Evolutionary conservation across 805 yeast genomes (phyloP), one percentile per base, ranked within the genome.

Genomic region (Candida yuanshanica): DNA sequence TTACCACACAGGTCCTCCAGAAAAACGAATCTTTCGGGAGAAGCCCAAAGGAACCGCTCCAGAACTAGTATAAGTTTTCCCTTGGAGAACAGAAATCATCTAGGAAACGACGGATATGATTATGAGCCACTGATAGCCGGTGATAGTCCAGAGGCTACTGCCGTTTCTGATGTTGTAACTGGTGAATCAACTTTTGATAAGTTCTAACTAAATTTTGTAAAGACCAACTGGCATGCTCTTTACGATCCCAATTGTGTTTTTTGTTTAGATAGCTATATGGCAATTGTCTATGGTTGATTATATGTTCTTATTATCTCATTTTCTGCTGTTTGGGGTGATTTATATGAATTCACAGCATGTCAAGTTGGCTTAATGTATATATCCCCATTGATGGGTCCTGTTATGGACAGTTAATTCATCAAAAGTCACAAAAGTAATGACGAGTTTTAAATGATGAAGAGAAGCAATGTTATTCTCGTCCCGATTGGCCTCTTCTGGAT

Each of bases 261-360:
- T 82, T 0, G 61, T 81, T 24, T 84, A 85, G 2, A 56, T 74
- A 7, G n/a, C n/a, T 78, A 74, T 55, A 69, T 77, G 75, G 87
- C 87, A 2, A 75, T 78, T 52, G 68, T 72, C 7, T 81, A 79
- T 56, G 87, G 85, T n/a, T 75, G 77, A 60, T 68, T 79, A 70
- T 81, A 81, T 58, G 65, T 81, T 43, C 63, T 80, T 68, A 66
- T 80, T 41, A 77, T 75, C 14, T 69, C 83, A 2, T 79, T 76
- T 61, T 84, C 85, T 1, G 43, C 63, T 0, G 70, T 77, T 29
- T 79, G 75, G 70, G 57, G 64, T 9, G 53, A 51, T 1, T 16
- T 10, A 1, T 80, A 79, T 50, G 74, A 73, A 5, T 75, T 67
- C 58, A 51, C 60, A 18, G 53, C 57, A 8, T 76, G 78, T 34